Evolutionary conservation across 495 filamentous ascomycete species (phyloP).

Genomic region (Penicillium ochrochloron): DNA sequence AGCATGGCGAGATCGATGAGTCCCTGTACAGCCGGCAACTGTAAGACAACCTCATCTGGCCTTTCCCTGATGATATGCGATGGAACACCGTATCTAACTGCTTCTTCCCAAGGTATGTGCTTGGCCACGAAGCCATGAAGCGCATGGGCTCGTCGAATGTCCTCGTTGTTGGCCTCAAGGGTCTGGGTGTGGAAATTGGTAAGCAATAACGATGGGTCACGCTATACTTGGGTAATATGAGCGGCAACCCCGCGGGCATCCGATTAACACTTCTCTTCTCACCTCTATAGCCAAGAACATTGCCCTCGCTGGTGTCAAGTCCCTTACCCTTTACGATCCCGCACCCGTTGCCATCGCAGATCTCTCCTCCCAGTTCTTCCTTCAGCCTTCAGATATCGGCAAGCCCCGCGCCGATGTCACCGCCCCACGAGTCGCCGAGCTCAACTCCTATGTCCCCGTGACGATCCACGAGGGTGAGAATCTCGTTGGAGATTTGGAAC

Average conservation of each 20-base stretch:
- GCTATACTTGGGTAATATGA: background rate
- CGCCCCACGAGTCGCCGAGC: slow-evolving; percentile 85
- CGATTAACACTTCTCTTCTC: slow-evolving; percentile 10
- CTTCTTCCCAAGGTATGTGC: slow-evolving; percentile 66
- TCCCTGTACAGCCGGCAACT: slow-evolving; percentile 97
- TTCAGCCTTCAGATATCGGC: slow-evolving; percentile 84
- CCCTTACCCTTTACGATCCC: slow-evolving; percentile 84
- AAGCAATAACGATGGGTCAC: slow-evolving; percentile 24
- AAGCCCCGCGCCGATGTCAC: slow-evolving; percentile 87
- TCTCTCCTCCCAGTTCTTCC: slow-evolving; percentile 96
- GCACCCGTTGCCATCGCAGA: slow-evolving; percentile 81
- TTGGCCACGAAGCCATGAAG: slow-evolving; percentile 99
- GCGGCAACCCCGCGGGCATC: slow-evolving; percentile 3
- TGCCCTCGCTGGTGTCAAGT: slow-evolving; percentile 92
- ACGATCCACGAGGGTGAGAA: slow-evolving; percentile 68
- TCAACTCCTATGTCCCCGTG: slow-evolving; percentile 96
- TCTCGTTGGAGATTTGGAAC: slow-evolving; percentile 69
- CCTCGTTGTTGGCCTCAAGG: slow-evolving; percentile 88
- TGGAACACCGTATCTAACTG: slow-evolving; percentile 14
- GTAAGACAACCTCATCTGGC: slow-evolving; percentile 41
- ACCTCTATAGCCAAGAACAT: slow-evolving; percentile 85
- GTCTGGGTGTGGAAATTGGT: slow-evolving; percentile 94
- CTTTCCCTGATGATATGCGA: background rate
- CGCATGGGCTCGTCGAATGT: slow-evolving; percentile 97
- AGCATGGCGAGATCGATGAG: slow-evolving; percentile 86